Conservation (phyloP, 2,329 filamentous ascomycete genomes). For the Pestalotiopsis fici region DNA sequence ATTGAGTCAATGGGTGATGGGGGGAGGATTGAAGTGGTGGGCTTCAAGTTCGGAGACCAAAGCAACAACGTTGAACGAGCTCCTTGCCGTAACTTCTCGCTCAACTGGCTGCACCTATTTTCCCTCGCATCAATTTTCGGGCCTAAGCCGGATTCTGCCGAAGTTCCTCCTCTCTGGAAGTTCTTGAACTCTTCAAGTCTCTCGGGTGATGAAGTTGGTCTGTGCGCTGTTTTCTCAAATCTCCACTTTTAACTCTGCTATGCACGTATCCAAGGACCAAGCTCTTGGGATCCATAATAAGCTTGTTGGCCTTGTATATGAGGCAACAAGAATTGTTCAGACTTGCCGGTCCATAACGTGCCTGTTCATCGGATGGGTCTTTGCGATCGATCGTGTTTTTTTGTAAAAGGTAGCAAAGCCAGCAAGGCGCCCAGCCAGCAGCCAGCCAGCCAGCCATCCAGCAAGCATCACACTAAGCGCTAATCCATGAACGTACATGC, state of each 20-base stretch:
- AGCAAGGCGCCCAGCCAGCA: not conserved
- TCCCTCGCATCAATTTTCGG: slow-evolving; percentile 15
- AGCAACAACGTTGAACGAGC: not conserved
- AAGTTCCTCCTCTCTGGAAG: slow-evolving; percentile 7
- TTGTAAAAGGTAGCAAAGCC: not conserved
- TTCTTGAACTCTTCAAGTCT: not conserved
- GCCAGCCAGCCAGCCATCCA: not conserved
- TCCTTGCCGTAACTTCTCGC: not conserved
- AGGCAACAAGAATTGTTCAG: not conserved
- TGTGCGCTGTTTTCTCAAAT: not conserved
- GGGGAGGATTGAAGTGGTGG: slow-evolving; percentile 6
- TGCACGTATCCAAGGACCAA: not conserved
- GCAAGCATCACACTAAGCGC: not conserved
- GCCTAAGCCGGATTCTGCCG: slow-evolving; percentile 9
- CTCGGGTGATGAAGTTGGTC: not conserved
- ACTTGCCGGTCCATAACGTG: not conserved
- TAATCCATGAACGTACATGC: not conserved
- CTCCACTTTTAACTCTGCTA: not conserved
- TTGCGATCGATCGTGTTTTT: not conserved
- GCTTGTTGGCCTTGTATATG: not conserved
- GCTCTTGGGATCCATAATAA: not conserved
- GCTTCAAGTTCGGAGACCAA: slow-evolving; percentile 5
- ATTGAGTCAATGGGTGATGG: slow-evolving; percentile 11
- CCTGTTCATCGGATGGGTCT: not conserved
- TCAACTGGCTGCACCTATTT: slow-evolving; percentile 3